Conservation (phyloP, 108 stramenopile genomes). For the Cyclotella choctawhatcheeana region DNA sequence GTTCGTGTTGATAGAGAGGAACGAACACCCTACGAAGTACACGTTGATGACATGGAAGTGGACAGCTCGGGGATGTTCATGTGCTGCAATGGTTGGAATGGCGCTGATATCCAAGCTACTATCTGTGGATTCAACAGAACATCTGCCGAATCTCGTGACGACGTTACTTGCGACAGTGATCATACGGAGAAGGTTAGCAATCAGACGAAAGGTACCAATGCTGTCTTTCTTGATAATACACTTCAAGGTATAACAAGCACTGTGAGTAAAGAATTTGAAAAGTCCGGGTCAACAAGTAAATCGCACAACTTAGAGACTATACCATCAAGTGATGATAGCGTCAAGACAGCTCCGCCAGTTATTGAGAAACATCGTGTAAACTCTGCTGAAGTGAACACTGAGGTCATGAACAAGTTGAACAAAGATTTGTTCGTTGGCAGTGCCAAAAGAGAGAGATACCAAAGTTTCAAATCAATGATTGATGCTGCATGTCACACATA, state of each 20-base stretch:
- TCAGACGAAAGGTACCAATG: neutral
- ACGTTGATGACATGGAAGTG: neutral
- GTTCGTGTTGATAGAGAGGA: slow-evolving; percentile 4
- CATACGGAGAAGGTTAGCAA: neutral
- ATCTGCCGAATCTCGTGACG: slow-evolving; percentile 39
- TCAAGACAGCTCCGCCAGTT: neutral
- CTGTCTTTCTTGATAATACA: slow-evolving; percentile 7
- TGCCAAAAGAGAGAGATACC: slow-evolving; percentile 21
- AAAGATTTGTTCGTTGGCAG: slow-evolving; percentile 11
- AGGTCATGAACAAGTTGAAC: slow-evolving; percentile 4
- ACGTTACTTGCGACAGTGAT: slow-evolving; percentile 12
- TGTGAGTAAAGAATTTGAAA: slow-evolving; percentile 13
- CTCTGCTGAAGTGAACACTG: neutral
- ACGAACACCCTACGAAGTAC: slow-evolving; percentile 5
- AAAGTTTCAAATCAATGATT: slow-evolving; percentile 32
- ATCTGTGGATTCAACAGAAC: slow-evolving; percentile 22
- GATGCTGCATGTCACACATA: slow-evolving; percentile 21
- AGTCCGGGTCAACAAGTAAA: neutral
- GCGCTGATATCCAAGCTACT: slow-evolving; percentile 25
- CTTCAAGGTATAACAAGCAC: slow-evolving; percentile 8
- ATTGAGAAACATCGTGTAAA: neutral
- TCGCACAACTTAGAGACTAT: neutral
- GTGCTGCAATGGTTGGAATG: slow-evolving; percentile 35
- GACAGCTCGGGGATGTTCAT: slow-evolving; percentile 19
- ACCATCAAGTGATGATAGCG: neutral